Evolutionary conservation across 78 protist genomes (phyloP).

Genomic region (Dictyostelium purpureum): DNA sequence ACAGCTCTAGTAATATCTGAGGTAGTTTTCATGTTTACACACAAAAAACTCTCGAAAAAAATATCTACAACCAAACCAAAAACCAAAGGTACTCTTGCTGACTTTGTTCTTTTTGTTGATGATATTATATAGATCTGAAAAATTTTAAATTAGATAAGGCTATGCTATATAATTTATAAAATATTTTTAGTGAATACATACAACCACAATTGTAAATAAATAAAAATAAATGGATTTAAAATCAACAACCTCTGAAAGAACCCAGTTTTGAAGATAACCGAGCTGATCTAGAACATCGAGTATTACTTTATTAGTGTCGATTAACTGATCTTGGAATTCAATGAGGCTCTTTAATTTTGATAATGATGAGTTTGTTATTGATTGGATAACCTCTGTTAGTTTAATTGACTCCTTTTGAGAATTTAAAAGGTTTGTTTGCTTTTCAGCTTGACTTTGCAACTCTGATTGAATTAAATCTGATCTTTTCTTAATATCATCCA

Average conservation of each 20-base stretch:
- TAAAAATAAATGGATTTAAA: slow-evolving; percentile 50
- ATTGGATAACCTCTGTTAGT: not conserved
- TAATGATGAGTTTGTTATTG: not conserved
- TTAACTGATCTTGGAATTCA: slow-evolving; percentile 6
- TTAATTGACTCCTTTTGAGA: slow-evolving; percentile 28
- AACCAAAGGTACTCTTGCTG: slow-evolving; percentile 58
- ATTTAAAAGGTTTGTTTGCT: slow-evolving; percentile 17
- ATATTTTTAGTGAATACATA: not conserved
- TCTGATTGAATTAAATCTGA: slow-evolving; percentile 1
- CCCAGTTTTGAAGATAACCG: slow-evolving; percentile 6
- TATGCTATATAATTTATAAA: no score
- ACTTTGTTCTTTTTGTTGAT: not conserved
- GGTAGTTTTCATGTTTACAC: not conserved
- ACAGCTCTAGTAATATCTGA: not conserved
- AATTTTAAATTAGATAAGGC: not conserved
- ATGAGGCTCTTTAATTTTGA: slow-evolving; percentile 6
- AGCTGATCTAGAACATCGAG: slow-evolving; percentile 32
- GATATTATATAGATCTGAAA: slow-evolving; percentile 37
- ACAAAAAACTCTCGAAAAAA: not conserved
- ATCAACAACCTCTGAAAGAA: slow-evolving; percentile 50
- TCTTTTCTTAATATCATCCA: slow-evolving; percentile 18
- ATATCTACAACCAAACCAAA: slow-evolving; percentile 1
- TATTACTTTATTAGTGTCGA: slow-evolving; percentile 28
- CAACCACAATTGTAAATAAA: not conserved
- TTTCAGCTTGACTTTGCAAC: not conserved